A percentile compares a stretch with the other conserved stretches of the same genome.
phyloP scores from a whole-genome alignment of 208 protist species.

The Leishmania tarentolae region DNA sequence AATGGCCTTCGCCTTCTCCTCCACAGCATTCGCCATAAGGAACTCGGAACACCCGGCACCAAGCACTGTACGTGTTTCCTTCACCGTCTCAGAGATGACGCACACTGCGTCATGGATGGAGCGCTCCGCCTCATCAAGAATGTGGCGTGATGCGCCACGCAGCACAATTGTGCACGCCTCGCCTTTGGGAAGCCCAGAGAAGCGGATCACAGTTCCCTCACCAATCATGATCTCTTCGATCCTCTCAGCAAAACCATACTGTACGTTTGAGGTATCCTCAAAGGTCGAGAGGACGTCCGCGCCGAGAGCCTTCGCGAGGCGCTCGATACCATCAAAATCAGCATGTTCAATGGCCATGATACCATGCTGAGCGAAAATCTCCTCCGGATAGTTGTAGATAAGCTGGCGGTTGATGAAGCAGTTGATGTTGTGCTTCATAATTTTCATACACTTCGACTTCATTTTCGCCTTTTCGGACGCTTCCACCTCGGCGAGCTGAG shows the following conservation, averaged over 20 bases:
- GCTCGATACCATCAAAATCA: slow-evolving; percentile 99
- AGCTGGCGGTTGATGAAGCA: slow-evolving; percentile 99
- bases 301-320: slow-evolving; percentile 95
- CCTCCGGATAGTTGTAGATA: slow-evolving; percentile 99
- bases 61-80: slow-evolving; percentile 95
- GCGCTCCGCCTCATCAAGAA: slow-evolving; percentile 99
- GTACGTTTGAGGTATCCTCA: slow-evolving; percentile 95
- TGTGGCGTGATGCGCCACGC: slow-evolving; percentile 97
- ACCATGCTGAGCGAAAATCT: slow-evolving; percentile 97
- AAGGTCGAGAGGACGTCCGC: slow-evolving; percentile 99
- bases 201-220: slow-evolving; percentile 98
- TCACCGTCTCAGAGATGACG: slow-evolving; percentile 97
- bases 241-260: slow-evolving; percentile 94
- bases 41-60: slow-evolving; percentile 99
- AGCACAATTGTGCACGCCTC: slow-evolving; percentile 99
- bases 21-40: slow-evolving; percentile 98
- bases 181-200: slow-evolving; percentile 94
- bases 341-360: slow-evolving; percentile 99
- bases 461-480: slow-evolving; percentile 97
- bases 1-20: slow-evolving; percentile 90
- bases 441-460: slow-evolving; percentile 97
- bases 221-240: slow-evolving; percentile 99
- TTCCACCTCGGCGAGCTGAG: slow-evolving; percentile 98
- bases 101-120: slow-evolving; percentile 99
- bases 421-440: slow-evolving; percentile 97